Percentiles rank a stretch among this genome's conserved stretches.
phyloP scores from a whole-genome alignment of 805 yeast species.

The Metschnikowia gelsemii region DNA sequence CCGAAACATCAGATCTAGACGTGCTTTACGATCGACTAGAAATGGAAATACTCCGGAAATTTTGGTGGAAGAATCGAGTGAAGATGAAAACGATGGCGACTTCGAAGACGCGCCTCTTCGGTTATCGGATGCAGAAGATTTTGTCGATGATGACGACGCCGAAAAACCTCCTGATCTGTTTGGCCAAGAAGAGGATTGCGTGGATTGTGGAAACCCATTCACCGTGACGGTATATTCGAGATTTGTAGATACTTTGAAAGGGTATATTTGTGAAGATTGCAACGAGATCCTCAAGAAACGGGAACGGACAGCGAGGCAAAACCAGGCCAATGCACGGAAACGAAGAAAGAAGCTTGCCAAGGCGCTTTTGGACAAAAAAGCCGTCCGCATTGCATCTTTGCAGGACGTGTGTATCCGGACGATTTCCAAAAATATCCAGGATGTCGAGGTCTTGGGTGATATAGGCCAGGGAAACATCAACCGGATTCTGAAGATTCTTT shows the following conservation, averaged over 20 bases:
- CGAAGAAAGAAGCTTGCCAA: conserved; percentile 78
- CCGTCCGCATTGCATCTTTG: conserved; percentile 61
- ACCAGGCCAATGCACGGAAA: conserved; percentile 65
- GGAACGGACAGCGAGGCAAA: conserved; percentile 47
- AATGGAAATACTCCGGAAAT: background rate
- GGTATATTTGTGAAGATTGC: conserved; percentile 67
- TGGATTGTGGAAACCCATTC: conserved; percentile 59
- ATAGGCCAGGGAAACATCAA: conserved; percentile 72
- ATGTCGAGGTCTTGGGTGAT: conserved; percentile 82
- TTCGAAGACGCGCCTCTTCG: conserved; percentile 13
- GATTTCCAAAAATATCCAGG: conserved; percentile 65
- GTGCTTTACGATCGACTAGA: background rate
- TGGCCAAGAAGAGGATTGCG: conserved; percentile 60
- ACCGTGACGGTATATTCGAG: conserved; percentile 67
- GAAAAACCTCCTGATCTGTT: conserved; percentile 31
- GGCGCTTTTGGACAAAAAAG: conserved; percentile 73
- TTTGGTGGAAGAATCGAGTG: background rate
- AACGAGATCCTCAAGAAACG: conserved; percentile 41
- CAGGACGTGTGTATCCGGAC: conserved; percentile 79
- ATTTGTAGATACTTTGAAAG: conserved; percentile 48
- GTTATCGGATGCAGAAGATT: no score
- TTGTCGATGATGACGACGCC: conserved; percentile 20
- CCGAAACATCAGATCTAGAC: background rate
- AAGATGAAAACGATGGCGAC: conserved; percentile 8
- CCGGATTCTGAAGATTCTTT: conserved; percentile 71